A percentile compares a stretch with the other conserved stretches of the same genome.
Evolutionary conservation across 306 rosid species (phyloP).

Genomic region (Carpinus fangiana): DNA sequence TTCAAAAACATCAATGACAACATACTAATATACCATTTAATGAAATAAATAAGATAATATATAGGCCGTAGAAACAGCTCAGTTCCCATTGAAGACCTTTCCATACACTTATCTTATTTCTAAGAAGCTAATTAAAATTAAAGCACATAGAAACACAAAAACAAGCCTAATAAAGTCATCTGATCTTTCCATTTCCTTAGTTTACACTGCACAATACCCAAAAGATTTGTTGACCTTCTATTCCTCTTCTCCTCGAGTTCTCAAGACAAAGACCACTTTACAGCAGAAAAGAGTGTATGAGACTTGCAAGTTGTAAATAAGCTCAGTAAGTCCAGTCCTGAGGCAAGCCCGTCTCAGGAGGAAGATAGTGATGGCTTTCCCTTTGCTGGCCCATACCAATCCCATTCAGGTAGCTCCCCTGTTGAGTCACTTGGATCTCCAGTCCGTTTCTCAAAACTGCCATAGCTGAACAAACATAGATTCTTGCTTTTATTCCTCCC

Average conservation of each 20-base stretch:
- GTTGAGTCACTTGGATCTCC: constrained; percentile 10
- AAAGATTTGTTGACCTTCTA: constrained; percentile 19
- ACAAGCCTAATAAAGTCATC: background rate
- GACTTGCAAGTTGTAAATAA: background rate
- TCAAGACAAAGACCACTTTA: constrained; percentile 15
- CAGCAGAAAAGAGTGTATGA: background rate
- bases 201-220: constrained; percentile 25
- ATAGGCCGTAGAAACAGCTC: background rate
- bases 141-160: background rate
- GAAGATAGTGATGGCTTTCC: constrained; percentile 15
- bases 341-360: constrained; percentile 38
- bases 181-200: background rate
- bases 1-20: background rate
- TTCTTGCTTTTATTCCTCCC: background rate
- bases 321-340: constrained; percentile 41
- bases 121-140: background rate
- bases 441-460: constrained; percentile 21
- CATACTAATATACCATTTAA: background rate
- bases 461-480: background rate
- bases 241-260: constrained; percentile 24
- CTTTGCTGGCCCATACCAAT: background rate
- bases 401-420: background rate
- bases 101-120: background rate
- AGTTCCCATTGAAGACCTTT: background rate
- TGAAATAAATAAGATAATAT: background rate